Base-by-base conservation (phyloP, 2,329 filamentous ascomycete species). In the Teratosphaeria nubilosa region DNA sequence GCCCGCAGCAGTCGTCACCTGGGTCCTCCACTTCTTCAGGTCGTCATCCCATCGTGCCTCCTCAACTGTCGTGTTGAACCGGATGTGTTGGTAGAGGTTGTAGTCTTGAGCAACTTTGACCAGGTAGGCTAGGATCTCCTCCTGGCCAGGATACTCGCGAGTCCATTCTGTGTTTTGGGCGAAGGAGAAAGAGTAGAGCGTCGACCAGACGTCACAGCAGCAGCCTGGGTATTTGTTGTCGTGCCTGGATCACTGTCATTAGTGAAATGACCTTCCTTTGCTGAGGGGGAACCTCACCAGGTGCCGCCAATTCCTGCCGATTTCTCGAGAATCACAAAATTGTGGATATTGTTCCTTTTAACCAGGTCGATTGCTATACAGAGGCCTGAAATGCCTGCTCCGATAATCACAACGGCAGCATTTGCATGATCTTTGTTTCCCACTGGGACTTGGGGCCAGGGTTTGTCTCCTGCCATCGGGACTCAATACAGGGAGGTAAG, bases 171-270 rank as follows among this genome's bases (percentile, higher is more conserved):
- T 72, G 56, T 84, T 84, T 55, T 82, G 81, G 37, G 80, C 82
- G 63, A 85, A 86, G 5, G 80, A 83, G 68, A 79, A 84, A 51
- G 77, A 81, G 70, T 85, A 85, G 2, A 85, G 71, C 53, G 77
- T 72, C 34, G 76, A 79, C 75, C 76, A 79, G 10, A 83, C 79
- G 59, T 68, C 66, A 54, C 63, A 68, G 58, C 65, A 70, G 60
- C 71, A 65, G 81, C 80, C 81, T 2, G 80, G 81, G 62, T 82
- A 85, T 58, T 77, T 78, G 66, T 83, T 82, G 63, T 83, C 80
- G 58, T 69, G 31, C 54, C 54, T 56, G 34, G 32, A 1, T 20
- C 16, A 16, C 14, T 9, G 13, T 37, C 30, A 41, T 25, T 10
- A 55, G 11, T 34, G 14, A 13, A 41, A 7, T 20, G 20, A 5